A percentile compares a stretch with the other conserved stretches of the same genome.
These are phyloP conservation scores for Colletotrichum tamarilloi DNA, from an alignment of 2,329 filamentous ascomycete species.

Conservation along the genomic window DNA sequence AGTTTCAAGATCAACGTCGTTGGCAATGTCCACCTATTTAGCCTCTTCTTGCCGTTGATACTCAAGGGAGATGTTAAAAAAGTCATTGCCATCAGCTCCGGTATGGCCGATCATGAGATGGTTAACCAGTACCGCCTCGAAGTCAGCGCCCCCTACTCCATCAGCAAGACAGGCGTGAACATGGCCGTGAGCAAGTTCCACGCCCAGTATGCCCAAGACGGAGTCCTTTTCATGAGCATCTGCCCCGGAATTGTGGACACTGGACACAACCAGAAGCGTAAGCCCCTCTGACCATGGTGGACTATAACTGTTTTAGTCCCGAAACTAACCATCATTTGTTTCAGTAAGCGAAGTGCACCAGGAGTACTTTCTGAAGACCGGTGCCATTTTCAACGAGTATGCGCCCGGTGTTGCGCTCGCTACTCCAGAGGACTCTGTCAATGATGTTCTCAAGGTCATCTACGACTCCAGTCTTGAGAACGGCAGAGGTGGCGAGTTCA, in stretches of 20 bases:
- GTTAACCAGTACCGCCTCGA: slow-evolving; percentile 50
- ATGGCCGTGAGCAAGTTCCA: slow-evolving; percentile 63
- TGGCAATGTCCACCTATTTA: slow-evolving; percentile 63
- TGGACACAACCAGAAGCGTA: slow-evolving; percentile 43
- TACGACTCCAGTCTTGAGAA: slow-evolving; percentile 54
- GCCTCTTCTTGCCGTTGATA: slow-evolving; percentile 64
- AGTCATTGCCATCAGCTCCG: slow-evolving; percentile 61
- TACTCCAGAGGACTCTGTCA: slow-evolving; percentile 49
- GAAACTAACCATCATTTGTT: not conserved
- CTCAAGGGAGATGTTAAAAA: slow-evolving; percentile 63
- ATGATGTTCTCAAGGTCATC: slow-evolving; percentile 47
- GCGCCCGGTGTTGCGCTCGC: slow-evolving; percentile 52
- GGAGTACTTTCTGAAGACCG: slow-evolving; percentile 38
- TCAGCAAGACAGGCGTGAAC: slow-evolving; percentile 65
- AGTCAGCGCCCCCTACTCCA: slow-evolving; percentile 52
- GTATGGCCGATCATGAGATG: slow-evolving; percentile 58
- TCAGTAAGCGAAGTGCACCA: slow-evolving; percentile 42
- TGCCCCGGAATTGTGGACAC: slow-evolving; percentile 63
- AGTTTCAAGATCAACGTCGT: slow-evolving; percentile 60
- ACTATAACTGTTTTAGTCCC: no score
- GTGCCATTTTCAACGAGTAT: slow-evolving; percentile 47
- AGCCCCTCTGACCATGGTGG: slow-evolving; percentile 1
- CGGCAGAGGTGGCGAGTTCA: slow-evolving; percentile 60
- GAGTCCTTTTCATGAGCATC: slow-evolving; percentile 63
- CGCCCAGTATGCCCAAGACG: slow-evolving; percentile 59